phyloP scores from a whole-genome alignment of 2,329 filamentous ascomycete species.

The Colletotrichum tropicicola region DNA sequence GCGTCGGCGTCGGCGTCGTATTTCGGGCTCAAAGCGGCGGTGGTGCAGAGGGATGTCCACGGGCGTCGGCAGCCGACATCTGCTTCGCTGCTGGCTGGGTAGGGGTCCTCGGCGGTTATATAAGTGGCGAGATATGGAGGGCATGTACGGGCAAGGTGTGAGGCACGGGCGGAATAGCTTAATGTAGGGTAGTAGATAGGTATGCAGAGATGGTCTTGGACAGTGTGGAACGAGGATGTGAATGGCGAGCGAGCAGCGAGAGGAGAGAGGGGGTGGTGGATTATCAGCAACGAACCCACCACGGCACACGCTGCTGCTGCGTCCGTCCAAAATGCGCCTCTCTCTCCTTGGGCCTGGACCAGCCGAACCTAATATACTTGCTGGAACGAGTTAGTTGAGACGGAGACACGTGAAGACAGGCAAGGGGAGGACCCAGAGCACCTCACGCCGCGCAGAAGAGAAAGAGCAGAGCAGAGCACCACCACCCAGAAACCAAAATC shows the following conservation, averaged over 20 bases:
- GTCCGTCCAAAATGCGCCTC: no score
- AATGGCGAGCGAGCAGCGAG: neutral
- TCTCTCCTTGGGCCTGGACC: neutral
- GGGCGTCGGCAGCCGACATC: constrained; percentile 22
- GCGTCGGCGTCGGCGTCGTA: constrained; percentile 1
- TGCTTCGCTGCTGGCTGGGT: neutral
- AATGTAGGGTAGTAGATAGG: no score
- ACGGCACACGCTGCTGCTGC: neutral
- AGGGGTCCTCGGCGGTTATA: neutral
- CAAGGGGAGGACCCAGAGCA: neutral
- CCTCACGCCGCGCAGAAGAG: neutral
- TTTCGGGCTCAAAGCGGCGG: constrained; percentile 22
- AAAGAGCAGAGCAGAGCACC: neutral
- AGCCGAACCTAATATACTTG: neutral
- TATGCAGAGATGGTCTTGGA: neutral
- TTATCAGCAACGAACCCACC: neutral
- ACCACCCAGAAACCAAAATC: no score
- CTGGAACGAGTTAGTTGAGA: neutral
- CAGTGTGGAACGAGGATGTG: neutral
- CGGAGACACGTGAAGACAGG: neutral
- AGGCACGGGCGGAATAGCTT: neutral
- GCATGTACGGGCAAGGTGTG: neutral
- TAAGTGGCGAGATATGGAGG: no score
- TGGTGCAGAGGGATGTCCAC: constrained; percentile 14
- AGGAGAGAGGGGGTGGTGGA: neutral